Evolutionary conservation across 495 filamentous ascomycete species (phyloP).

Genomic region (Amniculicola lignicola): DNA sequence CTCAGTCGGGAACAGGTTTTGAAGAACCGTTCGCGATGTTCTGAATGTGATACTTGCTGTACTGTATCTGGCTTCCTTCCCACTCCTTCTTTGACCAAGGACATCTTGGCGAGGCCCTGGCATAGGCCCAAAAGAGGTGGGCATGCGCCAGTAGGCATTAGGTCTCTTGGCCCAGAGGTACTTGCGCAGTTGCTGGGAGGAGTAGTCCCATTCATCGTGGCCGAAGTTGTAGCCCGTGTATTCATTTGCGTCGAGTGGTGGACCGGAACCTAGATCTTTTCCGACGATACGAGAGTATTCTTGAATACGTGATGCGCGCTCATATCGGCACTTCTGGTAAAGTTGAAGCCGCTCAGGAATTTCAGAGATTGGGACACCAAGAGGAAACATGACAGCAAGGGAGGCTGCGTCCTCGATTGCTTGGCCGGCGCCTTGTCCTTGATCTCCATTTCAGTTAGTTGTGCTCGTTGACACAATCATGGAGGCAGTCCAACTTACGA

Average conservation of each 20-base stretch:
- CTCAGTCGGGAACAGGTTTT: conserved; percentile 43
- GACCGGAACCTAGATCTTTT: conserved; percentile 40
- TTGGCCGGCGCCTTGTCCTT: conserved; percentile 40
- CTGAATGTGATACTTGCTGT: conserved; percentile 57
- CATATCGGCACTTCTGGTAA: conserved; percentile 54
- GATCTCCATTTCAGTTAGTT: conserved; percentile 32
- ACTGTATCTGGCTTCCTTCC: conserved; percentile 45
- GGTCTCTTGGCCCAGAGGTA: conserved; percentile 48
- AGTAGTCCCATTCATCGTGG: conserved; percentile 58
- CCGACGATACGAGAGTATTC: conserved; percentile 51
- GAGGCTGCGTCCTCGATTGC: conserved; percentile 57
- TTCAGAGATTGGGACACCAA: conserved; percentile 42
- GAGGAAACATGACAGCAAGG: conserved; percentile 52
- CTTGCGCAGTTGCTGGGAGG: conserved; percentile 49
- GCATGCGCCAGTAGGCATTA: conserved; percentile 50
- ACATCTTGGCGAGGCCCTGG: conserved; percentile 51
- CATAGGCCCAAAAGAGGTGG: conserved; percentile 56
- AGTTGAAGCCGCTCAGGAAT: conserved; percentile 50
- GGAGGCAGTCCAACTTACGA: conserved; percentile 26
- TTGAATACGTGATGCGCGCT: conserved; percentile 55
- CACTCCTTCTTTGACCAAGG: conserved; percentile 33
- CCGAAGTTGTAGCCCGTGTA: conserved; percentile 54
- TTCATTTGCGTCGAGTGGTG: conserved; percentile 11
- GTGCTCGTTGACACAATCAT: not conserved
- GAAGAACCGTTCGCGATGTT: conserved; percentile 55